Evolutionary conservation across 2,329 filamentous ascomycete species (phyloP), one percentile per base, ranked within the genome.

Genomic region (Cercospora janseana): DNA sequence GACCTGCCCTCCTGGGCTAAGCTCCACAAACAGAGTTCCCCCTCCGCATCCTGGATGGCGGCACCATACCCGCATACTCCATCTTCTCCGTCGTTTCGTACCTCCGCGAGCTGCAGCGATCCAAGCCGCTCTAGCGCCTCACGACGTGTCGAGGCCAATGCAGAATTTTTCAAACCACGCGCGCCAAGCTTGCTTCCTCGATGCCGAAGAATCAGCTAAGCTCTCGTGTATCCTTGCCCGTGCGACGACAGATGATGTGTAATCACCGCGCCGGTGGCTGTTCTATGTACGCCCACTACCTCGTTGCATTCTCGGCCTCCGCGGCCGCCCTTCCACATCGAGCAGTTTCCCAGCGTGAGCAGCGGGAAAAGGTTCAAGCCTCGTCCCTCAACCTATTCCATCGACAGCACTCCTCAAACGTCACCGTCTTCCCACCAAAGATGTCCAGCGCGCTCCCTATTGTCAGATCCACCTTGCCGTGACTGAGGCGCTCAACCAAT

Each of bases 371-470:
- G 35, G 35, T 51, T 31, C 41, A 49, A 46, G 38, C 44, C 18
- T 40, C 35, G 6, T 40, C 48, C 35, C 46, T 45, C 16, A 43
- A 16, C 35, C 46, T 49, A 38, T 97, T 97, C 93, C 93, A 98
- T 61, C 77, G 75, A 27, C 95, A 84, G 68, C 92, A 97, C 50
- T 96, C 91, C 26, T 87, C 85, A 66, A 97, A 90, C 55, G 80
- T 88, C 46, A 96, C 89, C 1, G 88, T 87, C 13, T 76, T 82
- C 1, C 93, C 93, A 6, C 93, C 93, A 69, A 98, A 98, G 59
- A 95, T 90, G 72, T 98, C 93, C 62, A 98, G 72, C 1, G 93
- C 93, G 68, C 93, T 97, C 9, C 93, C 93, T 66, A 97, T 97
- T 0, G 93, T 98, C 61, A 98, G 75, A 66, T 98, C 91, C 16